Evolutionary conservation across 1,284 basidiomycete species (phyloP).

Genomic region (Taiwanofungus camphoratus): DNA sequence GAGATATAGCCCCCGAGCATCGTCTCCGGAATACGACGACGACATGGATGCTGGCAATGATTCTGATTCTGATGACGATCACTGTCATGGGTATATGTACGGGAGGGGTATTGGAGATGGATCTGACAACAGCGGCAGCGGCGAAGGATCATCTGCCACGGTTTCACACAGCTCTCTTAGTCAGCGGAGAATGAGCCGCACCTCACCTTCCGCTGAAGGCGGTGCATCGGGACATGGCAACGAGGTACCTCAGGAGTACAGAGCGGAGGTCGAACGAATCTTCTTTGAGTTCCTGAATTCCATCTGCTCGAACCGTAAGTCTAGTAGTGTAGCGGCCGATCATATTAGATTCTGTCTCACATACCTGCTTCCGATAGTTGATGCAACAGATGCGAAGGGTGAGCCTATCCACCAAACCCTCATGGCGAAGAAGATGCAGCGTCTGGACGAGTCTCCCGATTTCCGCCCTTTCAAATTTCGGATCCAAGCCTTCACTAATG

Average conservation of each 20-base stretch:
- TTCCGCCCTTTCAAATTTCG: conserved; percentile 99
- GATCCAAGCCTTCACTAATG: conserved; percentile 97
- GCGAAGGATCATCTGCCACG: conserved; percentile 13
- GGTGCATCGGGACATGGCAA: conserved; percentile 37
- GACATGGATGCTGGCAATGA: conserved; percentile 36
- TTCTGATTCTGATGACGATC: conserved; percentile 30
- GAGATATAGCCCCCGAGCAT: conserved; percentile 22
- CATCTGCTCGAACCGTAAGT: conserved; percentile 87
- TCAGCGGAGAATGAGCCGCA: conserved; percentile 25
- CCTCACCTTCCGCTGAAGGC: conserved; percentile 26
- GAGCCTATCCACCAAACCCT: conserved; percentile 97
- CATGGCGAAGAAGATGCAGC: conserved; percentile 98
- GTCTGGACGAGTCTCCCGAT: conserved; percentile 91
- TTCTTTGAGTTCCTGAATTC: conserved; percentile 88
- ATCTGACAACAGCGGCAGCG: conserved; percentile 3
- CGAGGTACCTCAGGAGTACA: conserved; percentile 78
- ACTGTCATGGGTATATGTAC: conserved; percentile 21
- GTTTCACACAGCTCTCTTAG: conserved; percentile 17
- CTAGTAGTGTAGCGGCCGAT: conserved; percentile 5
- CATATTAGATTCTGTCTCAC: background rate
- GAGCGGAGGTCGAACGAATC: conserved; percentile 79
- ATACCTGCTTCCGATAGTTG: conserved; percentile 54
- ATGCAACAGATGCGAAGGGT: conserved; percentile 89
- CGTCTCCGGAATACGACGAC: conserved; percentile 33
- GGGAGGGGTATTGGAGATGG: conserved; percentile 9